These are phyloP conservation scores for Gentiana dahurica DNA, from an alignment of 257 asterid genomes.

Conservation along the genomic window DNA sequence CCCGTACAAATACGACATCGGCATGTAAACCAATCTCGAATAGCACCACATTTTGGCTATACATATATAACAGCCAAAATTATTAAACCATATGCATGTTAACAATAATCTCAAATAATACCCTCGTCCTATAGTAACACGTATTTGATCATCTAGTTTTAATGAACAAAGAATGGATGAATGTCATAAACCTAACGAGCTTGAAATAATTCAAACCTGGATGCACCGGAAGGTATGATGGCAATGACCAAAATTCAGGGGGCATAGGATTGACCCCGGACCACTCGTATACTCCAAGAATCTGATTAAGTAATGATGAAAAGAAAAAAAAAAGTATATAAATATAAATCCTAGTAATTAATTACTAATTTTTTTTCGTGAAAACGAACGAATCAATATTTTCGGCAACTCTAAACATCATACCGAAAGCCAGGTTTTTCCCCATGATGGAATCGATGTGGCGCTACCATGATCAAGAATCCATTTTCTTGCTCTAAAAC, in stretches of 20 bases:
- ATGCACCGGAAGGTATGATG: conserved; percentile 18
- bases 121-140: too few relatives aligned
- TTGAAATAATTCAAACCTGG: conserved; percentile 6
- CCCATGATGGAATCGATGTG: conserved; percentile 35
- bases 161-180: too few relatives aligned
- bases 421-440: conserved; percentile 45
- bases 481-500: conserved; percentile 29
- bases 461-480: conserved; percentile 37
- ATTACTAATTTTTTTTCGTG: background rate
- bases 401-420: too few relatives aligned
- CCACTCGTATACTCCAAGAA: conserved; percentile 3
- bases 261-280: conserved; percentile 17
- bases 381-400: background rate
- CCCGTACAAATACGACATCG: background rate
- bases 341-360: too few relatives aligned
- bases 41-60: too few relatives aligned
- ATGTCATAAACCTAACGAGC: too few relatives aligned
- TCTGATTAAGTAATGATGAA: background rate
- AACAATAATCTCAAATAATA: too few relatives aligned
- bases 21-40: too few relatives aligned
- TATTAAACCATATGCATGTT: too few relatives aligned
- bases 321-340: too few relatives aligned
- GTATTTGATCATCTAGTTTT: too few relatives aligned
- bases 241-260: conserved; percentile 17
- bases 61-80: too few relatives aligned